Conservation (phyloP, 1,284 basidiomycete species). For the Cutaneotrichosporon mucoides region DNA sequence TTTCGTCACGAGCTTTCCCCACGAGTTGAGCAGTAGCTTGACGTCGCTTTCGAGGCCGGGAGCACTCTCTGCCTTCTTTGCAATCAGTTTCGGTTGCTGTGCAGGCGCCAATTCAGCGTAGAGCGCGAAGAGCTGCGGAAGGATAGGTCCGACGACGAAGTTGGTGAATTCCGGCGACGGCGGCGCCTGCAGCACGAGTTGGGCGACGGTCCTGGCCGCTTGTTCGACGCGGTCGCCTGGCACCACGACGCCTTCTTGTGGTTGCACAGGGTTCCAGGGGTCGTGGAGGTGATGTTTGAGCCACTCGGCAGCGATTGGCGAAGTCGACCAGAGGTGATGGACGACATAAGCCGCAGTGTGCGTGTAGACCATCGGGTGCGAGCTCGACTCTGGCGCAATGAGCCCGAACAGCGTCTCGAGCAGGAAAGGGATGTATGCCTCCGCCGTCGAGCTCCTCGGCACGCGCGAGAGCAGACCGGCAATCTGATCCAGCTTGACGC, state of each 20-base stretch:
- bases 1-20: conserved; percentile 63
- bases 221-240: conserved; percentile 1
- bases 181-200: conserved; percentile 58
- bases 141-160: conserved; percentile 62
- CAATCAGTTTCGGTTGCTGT: conserved; percentile 3
- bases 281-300: conserved; percentile 50
- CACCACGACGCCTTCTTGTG: neutral
- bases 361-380: conserved; percentile 25
- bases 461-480: conserved; percentile 31
- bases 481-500: conserved; percentile 35
- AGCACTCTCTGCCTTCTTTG: conserved; percentile 52
- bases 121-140: conserved; percentile 64
- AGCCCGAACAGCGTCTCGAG: conserved; percentile 25
- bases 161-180: conserved; percentile 67
- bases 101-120: conserved; percentile 55
- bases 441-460: conserved; percentile 23
- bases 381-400: conserved; percentile 20
- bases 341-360: conserved; percentile 34
- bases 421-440: conserved; percentile 32
- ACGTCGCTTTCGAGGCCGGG: conserved; percentile 52
- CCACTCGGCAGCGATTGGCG: conserved; percentile 38
- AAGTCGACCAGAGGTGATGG: conserved; percentile 25
- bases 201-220: conserved; percentile 30
- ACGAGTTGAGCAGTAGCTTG: conserved; percentile 60
- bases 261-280: conserved; percentile 26